Base-by-base conservation (phyloP, 2,329 filamentous ascomycete species). In the Pseudogymnoascus sp. region DNA sequence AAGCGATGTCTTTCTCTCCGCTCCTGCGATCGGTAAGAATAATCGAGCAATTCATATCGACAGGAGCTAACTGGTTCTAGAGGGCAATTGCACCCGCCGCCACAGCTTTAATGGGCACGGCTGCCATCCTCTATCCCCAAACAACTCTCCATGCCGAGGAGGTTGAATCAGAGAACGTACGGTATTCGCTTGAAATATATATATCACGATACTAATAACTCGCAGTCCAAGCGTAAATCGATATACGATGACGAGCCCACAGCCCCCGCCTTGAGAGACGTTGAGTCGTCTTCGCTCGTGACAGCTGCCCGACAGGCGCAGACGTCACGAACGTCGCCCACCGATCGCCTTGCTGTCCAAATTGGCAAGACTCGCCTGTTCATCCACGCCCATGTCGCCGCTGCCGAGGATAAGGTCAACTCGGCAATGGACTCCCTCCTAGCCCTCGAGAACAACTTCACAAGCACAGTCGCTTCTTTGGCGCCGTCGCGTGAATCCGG, bases 381-480 rank as follows among this genome's bases (percentile, higher is more conserved):
- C 72, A 78, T 96, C 45, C 88, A 97, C 78, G 74, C 79, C 58
- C 84, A 92, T 70, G 87, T 88, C 61, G 82, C 86, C 60, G 75
- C 79, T 60, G 83, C 86, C 68, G 92, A 97, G 77, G 85, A 90
- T 73, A 82, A 84, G 69, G 82, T 96, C 75, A 96, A 99, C 79
- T 74, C 79, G 67, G 80, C 87, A 67, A 86, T 96, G 76, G 88
- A 90, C 72, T 82, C 82, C 65, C 88, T 88, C 66, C 89, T 99
- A 70, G 76, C 85, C 71, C 84, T 95, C 65, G 94, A 99, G 79
- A 85, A 88, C 72, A 89, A 85, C 71, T 92, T 97, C 77, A 95
- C 92, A 68, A 83, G 82, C 74, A 97, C 94, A 63, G 75, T 99
- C 66, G 90, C 92, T 61, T 91, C 88, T 19, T 82, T 99, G 37